Percentiles rank a stretch among this genome's conserved stretches.
Evolutionary conservation across 148 eudicot genomes (phyloP).

Genomic region (Rhododendron vialii): DNA sequence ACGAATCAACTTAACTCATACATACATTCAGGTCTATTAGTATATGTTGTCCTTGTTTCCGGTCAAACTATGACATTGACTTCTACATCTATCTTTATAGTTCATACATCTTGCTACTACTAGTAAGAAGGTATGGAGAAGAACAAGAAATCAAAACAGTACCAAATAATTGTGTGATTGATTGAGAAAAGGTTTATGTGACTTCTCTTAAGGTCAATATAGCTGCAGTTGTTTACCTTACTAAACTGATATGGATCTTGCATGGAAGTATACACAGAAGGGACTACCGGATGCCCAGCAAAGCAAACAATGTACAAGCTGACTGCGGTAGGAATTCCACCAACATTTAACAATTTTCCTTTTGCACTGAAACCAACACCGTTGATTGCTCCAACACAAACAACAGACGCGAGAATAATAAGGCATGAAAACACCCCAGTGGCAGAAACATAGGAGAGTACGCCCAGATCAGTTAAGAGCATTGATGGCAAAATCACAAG

Average conservation of each 20-base stretch:
- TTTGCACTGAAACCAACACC: slow-evolving; percentile 24
- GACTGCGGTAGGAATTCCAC: slow-evolving; percentile 21
- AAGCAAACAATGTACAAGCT: slow-evolving; percentile 34
- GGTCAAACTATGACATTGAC: not conserved
- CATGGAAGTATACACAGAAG: slow-evolving; percentile 32
- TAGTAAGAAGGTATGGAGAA: not conserved
- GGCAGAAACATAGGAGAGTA: slow-evolving; percentile 31
- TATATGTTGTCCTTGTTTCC: too few species aligned
- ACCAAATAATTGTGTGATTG: too few species aligned
- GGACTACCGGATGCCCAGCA: slow-evolving; percentile 34
- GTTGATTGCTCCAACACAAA: slow-evolving; percentile 19
- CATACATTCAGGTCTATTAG: too few species aligned
- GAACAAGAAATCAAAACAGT: too few species aligned
- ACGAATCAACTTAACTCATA: too few species aligned
- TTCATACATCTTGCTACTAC: not conserved
- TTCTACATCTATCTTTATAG: not conserved
- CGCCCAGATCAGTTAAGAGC: slow-evolving; percentile 24
- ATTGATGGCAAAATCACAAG: slow-evolving; percentile 26
- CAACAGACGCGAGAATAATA: slow-evolving; percentile 17
- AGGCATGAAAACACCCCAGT: slow-evolving; percentile 32
- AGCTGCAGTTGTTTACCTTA: slow-evolving; percentile 23
- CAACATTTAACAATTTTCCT: slow-evolving; percentile 13
- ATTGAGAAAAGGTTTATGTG: not conserved
- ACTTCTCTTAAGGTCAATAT: not conserved
- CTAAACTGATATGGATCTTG: slow-evolving; percentile 14